phyloP scores from a whole-genome alignment of 805 yeast species.

The Trichomonascus vanleenenianus region DNA sequence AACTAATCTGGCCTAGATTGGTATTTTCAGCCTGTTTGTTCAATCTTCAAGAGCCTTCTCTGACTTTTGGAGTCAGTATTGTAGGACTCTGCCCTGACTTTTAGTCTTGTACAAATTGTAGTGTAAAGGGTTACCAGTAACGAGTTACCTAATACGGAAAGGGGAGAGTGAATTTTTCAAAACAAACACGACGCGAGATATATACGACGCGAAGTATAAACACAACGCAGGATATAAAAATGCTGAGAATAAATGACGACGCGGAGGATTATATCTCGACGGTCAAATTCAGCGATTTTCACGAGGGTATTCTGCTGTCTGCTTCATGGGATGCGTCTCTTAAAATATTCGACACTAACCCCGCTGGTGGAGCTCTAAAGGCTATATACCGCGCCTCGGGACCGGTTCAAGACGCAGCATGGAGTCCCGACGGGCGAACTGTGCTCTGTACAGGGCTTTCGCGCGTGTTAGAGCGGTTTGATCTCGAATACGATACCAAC shows the following conservation, averaged over 20 bases:
- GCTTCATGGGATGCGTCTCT: conserved; percentile 54
- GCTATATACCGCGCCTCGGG: conserved; percentile 20
- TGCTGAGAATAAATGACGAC: conserved; percentile 12
- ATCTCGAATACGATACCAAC: conserved; percentile 38
- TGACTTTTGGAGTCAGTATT: no score
- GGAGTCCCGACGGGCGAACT: conserved; percentile 14
- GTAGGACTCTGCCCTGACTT: no score
- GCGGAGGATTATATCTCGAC: conserved; percentile 39
- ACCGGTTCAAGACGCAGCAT: conserved; percentile 25
- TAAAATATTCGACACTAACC: conserved; percentile 33
- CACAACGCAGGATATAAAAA: not conserved
- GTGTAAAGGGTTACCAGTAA: no score
- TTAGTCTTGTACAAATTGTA: no score
- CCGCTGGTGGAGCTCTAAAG: no score
- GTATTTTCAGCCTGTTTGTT: no score
- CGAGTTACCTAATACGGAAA: no score
- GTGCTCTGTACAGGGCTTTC: no score
- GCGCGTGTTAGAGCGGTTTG: conserved; percentile 30
- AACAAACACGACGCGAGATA: not conserved
- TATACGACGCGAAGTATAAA: not conserved
- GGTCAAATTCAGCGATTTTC: conserved; percentile 32
- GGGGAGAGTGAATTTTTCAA: not conserved
- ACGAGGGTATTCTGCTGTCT: conserved; percentile 34
- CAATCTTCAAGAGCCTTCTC: no score
- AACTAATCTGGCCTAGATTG: no score